These are phyloP conservation scores for Penicillium arizonense DNA, from an alignment of 495 filamentous ascomycete species.

Conservation along the genomic window DNA sequence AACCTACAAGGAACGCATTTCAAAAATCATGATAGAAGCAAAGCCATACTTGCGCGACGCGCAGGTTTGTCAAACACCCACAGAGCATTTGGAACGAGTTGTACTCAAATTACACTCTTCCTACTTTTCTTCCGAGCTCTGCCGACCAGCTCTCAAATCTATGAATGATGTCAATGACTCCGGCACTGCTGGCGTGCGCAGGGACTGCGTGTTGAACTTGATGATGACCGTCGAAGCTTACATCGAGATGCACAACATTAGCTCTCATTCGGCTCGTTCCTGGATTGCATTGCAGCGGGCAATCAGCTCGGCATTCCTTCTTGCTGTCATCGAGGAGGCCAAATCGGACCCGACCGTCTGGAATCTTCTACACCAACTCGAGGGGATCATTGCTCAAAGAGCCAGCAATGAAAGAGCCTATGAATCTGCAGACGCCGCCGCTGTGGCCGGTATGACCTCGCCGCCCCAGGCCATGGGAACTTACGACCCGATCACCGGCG, in stretches of 20 bases:
- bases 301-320: constrained; percentile 47
- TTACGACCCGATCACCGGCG: constrained; percentile 33
- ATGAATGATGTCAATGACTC: constrained; percentile 32
- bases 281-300: constrained; percentile 49
- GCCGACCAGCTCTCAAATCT: constrained; percentile 54
- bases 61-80: constrained; percentile 42
- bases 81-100: constrained; percentile 54
- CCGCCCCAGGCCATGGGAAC: constrained; percentile 16
- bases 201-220: constrained; percentile 40
- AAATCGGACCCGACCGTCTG: constrained; percentile 40
- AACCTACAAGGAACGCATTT: constrained; percentile 49
- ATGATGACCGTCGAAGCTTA: constrained; percentile 47
- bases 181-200: constrained; percentile 40
- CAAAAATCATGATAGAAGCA: constrained; percentile 51
- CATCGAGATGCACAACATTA: constrained; percentile 45
- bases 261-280: constrained; percentile 42
- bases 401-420: constrained; percentile 36
- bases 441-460: constrained; percentile 18
- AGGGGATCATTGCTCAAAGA: constrained; percentile 44
- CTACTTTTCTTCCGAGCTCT: constrained; percentile 60
- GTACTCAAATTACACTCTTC: constrained; percentile 57
- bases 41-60: constrained; percentile 52
- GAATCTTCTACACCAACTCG: constrained; percentile 39
- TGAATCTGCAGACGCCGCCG: constrained; percentile 17
- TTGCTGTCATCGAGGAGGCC: constrained; percentile 45